phyloP scores from a whole-genome alignment of 2,329 filamentous ascomycete species.

The Fusarium oligoseptatum region DNA sequence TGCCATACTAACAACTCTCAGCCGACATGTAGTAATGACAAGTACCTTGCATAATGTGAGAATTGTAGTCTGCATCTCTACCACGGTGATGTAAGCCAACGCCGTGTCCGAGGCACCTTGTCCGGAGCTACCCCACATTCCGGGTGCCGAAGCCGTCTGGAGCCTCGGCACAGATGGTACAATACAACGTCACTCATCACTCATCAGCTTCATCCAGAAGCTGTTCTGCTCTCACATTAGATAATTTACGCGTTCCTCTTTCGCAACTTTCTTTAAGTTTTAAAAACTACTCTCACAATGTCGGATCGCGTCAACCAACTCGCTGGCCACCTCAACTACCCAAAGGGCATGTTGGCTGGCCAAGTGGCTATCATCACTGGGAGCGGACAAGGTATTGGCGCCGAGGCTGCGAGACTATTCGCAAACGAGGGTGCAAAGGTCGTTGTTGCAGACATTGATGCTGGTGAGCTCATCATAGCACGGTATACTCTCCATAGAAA shows the following conservation, averaged over 20 bases:
- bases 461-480: slow-evolving; percentile 49
- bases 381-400: slow-evolving; percentile 88
- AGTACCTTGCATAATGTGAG: not conserved
- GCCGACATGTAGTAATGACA: not conserved
- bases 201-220: not conserved
- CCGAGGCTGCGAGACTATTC: slow-evolving; percentile 84
- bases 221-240: not conserved
- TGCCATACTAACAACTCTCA: not conserved
- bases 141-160: slow-evolving; percentile 37
- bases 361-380: slow-evolving; percentile 92
- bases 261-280: not conserved
- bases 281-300: slow-evolving; percentile 53
- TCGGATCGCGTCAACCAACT: slow-evolving; percentile 76
- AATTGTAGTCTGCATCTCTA: not conserved
- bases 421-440: slow-evolving; percentile 91
- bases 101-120: slow-evolving; percentile 2
- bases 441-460: slow-evolving; percentile 86
- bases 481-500: too few species aligned
- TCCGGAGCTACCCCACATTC: slow-evolving; percentile 44
- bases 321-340: slow-evolving; percentile 84
- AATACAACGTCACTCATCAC: slow-evolving; percentile 15
- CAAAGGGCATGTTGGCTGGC: slow-evolving; percentile 80
- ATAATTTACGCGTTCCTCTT: not conserved
- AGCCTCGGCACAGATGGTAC: slow-evolving; percentile 45
- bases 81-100: not conserved